Base-by-base conservation (phyloP, 202 grass and related monocot genomes). In the Brachypodium distachyon region DNA sequence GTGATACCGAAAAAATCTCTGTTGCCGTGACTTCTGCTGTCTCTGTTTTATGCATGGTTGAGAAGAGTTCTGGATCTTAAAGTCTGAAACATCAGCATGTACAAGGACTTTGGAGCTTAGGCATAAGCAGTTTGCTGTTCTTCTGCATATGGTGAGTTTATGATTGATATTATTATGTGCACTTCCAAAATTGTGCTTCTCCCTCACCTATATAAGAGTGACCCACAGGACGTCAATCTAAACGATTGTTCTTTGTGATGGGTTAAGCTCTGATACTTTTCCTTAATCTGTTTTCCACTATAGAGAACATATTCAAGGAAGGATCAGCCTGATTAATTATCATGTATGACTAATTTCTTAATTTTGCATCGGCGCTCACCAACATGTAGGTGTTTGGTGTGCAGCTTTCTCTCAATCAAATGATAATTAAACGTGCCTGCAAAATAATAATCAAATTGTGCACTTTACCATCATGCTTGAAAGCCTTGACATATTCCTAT, bases 121-220 rank as follows among this genome's bases (percentile, higher is more conserved):
- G 57, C 87, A 93, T 70, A 97, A 94, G 47, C 87, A 97, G 31
- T 94, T 97, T 71, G 84, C 88, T 71, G 91, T 97, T 90, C 91
- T 97, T 81, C 77, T 97, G 34, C 94, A 94, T 27, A 89, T 97
- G 91, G 94, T 97, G 81, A 89, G 90, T 82, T 28, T 28, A 41
- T 55, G 3, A 13, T 16, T 43, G 2, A 69, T 70, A 53, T 29
- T 49, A 26, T 43, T 21, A 27, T 48, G 2, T 21, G 5, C n/a
- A 42, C 17, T 66, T 32, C 34, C 19, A 22, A 5, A 28, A 19
- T 64, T 31, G 41, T 17, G 29, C 19, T 9, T 73, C 14, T 53
- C 51, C 33, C 16, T 41, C 5, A 56, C n/a, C 12, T 72, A 56
- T 63, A 1, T 57, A 74, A 70, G 28, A 62, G 17, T 33, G 12